Evolutionary conservation across 2,329 filamentous ascomycete species (phyloP), one percentile per base, ranked within the genome.

Genomic region (Celoporthe dispersa): DNA sequence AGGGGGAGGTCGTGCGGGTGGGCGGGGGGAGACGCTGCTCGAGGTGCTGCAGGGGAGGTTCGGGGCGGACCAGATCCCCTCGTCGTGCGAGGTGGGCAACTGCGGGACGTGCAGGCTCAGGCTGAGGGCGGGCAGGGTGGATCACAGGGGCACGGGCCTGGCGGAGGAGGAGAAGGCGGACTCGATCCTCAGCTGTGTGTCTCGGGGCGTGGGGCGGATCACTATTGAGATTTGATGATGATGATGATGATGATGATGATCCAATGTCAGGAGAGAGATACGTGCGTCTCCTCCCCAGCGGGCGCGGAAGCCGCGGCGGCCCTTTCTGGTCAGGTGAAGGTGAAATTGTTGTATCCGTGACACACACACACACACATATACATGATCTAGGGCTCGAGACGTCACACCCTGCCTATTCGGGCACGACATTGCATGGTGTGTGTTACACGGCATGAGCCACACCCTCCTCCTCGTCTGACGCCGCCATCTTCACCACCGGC

Each of bases 11-110:
- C 1, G 70, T 91, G 8, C 77, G 81, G 22, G 85, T 87, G 0
- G 80, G 78, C 4, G 79, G 76, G 39, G 84, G 86, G 84, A 87
- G 75, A 85, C 82, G 39, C 75, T 87, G 19, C 77, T 87, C 3
- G 84, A 86, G 73, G 83, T 82, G 2, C 77, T 88, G 51, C 79
- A 81, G 71, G 77, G 77, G 39, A 76, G 82, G 63, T 83, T 85
- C 67, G 81, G 77, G 9, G 73, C 73, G 33, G 78, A 79, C 0
- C 81, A 81, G 6, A 76, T 86, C 1, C 77, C 82, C 1, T 85
- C 82, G 22, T 85, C 83, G 71, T 88, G 86, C 73, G 83, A 86
- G 73, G 85, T 86, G 1, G 85, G 86, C 0, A 87, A 86, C 70
- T 87, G 85, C 66, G 85, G 84, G 0, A 87, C 85, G 2, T 88